Conservation (phyloP, 768 basidiomycete species). For the Dictyophora rubrovolvata region DNA sequence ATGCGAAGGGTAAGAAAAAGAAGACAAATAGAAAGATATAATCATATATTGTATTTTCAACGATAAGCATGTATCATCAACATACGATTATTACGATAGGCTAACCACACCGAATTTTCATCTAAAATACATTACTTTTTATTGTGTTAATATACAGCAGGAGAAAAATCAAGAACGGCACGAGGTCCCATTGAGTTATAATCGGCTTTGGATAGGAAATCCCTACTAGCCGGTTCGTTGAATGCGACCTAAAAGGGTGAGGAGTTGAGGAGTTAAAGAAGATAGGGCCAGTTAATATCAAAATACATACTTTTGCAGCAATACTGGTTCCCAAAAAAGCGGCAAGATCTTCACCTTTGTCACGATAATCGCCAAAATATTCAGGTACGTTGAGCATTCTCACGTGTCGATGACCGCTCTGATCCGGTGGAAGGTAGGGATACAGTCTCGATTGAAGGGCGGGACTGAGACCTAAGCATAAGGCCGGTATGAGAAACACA, state of each 20-base stretch:
- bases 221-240: slow-evolving; percentile 54
- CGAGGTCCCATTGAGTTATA: slow-evolving; percentile 66
- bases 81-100: too few species aligned
- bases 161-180: slow-evolving; percentile 66
- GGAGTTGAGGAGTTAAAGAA: too few species aligned
- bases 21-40: background rate
- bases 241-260: slow-evolving; percentile 62
- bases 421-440: slow-evolving; percentile 53
- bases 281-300: too few species aligned
- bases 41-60: too few species aligned
- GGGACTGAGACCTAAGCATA: slow-evolving; percentile 52
- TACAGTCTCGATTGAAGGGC: slow-evolving; percentile 66
- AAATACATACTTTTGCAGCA: slow-evolving; percentile 59
- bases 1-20: slow-evolving; percentile 5
- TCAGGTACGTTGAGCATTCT: slow-evolving; percentile 66
- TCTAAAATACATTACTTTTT: too few species aligned
- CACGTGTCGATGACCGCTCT: slow-evolving; percentile 53
- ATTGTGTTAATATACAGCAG: slow-evolving; percentile 62
- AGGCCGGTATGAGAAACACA: slow-evolving; percentile 1
- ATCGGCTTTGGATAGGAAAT: slow-evolving; percentile 71
- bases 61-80: too few species aligned
- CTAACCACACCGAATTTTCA: too few species aligned
- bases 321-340: slow-evolving; percentile 78
- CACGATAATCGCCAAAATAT: slow-evolving; percentile 84
- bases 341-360: slow-evolving; percentile 72